Evolutionary conservation across 2,329 filamentous ascomycete genomes (phyloP), one percentile per base, ranked within the genome.

Genomic region (Didymella arachidicola): DNA sequence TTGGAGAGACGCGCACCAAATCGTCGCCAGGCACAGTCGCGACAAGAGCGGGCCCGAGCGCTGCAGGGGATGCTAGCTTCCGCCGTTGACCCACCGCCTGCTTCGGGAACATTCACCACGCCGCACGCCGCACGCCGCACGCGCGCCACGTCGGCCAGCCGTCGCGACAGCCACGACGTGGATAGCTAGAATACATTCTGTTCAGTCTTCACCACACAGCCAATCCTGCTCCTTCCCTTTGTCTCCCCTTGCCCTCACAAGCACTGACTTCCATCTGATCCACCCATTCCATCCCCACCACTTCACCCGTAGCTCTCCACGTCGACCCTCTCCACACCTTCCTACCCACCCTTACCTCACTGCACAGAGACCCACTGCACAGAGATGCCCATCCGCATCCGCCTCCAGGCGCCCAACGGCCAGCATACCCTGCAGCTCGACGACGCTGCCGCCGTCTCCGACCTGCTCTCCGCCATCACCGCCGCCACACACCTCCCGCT

Each of bases 341-440:
- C 11, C 26, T 49, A 25, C 18, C 16, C 47, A 52, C 34, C 8
- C 48, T 77, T 72, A 38, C 49, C 49, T 48, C 18, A 38, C 43
- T 59, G 19, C 29, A 11, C 42, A 11, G 29, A 32, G 16, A 26
- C 22, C 25, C 51, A 53, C 47, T 57, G 26, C 72, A 63, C 22
- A 22, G 22, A 73, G 67, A 67, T 74, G 75, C 76, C 70, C 8
- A 94, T 97, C 84, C 86, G 89, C 64, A 82, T 95, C 58, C 87
- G 92, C 60, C 86, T 94, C 47, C 88, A 92, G 60, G 89, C 87
- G 11, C 92, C 92, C 1, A 83, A 84, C 42, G 92, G 92, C 63
- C 86, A 88, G 45, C 88, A 88, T 32, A 89, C 87, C 3, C 79
- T 96, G 51, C 86, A 86, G 16, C 80, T 96, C 27, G 81, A 87